phyloP scores from a whole-genome alignment of 179 eudicot genomes.

The Silene coronaria region DNA sequence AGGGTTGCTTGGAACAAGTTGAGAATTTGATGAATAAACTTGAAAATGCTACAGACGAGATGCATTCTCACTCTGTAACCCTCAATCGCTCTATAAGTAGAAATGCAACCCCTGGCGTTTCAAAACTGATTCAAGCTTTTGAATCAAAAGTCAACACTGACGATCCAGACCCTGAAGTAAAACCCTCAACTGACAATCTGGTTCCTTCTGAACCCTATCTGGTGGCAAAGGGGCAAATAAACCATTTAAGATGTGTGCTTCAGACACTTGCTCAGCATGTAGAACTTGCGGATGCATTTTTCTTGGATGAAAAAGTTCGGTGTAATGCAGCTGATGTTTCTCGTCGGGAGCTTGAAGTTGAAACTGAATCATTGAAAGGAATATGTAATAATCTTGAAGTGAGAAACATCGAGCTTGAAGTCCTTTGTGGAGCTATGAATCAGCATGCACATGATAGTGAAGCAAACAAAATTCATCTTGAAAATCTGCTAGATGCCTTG shows the following conservation, averaged over 20 bases:
- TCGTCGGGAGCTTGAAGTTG: constrained; percentile 44
- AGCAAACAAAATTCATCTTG: constrained; percentile 47
- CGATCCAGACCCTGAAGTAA: constrained; percentile 37
- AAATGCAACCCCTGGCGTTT: constrained; percentile 54
- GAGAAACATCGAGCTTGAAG: constrained; percentile 60
- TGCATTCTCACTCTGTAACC: constrained; percentile 47
- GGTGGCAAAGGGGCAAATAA: constrained; percentile 35
- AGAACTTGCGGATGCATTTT: constrained; percentile 38
- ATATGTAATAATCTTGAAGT: constrained; percentile 42
- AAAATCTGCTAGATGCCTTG: constrained; percentile 34
- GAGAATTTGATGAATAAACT: constrained; percentile 43
- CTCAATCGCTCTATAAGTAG: constrained; percentile 42
- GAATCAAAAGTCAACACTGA: constrained; percentile 58
- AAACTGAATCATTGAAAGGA: constrained; percentile 44
- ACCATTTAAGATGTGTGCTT: constrained; percentile 42
- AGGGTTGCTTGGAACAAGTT: constrained; percentile 51
- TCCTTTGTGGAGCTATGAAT: constrained; percentile 54
- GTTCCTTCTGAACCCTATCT: constrained; percentile 36
- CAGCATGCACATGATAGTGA: constrained; percentile 44
- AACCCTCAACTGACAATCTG: constrained; percentile 30
- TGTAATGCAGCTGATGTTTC: constrained; percentile 32
- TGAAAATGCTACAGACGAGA: constrained; percentile 50
- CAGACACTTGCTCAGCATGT: constrained; percentile 42
- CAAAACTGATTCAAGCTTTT: constrained; percentile 80
- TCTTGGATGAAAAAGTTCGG: constrained; percentile 36